These are phyloP conservation scores for Knoxdaviesia proteae DNA, from an alignment of 2,329 filamentous ascomycete genomes.

Conservation along the genomic window DNA sequence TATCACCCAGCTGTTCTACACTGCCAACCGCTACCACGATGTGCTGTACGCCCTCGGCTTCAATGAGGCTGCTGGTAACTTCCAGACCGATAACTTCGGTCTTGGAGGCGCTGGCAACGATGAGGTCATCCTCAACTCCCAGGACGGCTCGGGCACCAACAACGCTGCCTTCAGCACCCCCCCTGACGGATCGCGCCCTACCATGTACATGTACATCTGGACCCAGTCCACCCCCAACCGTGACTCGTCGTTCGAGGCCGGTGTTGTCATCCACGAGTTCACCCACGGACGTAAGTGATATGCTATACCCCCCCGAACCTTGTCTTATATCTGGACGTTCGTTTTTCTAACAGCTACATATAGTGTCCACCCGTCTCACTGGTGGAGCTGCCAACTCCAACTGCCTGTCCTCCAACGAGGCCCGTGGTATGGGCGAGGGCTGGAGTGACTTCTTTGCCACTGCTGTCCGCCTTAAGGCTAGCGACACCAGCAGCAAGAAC, in stretches of 20 bases:
- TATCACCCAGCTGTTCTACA: conserved; percentile 39
- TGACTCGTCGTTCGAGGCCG: conserved; percentile 36
- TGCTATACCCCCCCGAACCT: too few species aligned
- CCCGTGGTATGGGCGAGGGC: conserved; percentile 36
- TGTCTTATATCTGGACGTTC: conserved; percentile 1
- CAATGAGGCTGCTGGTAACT: conserved; percentile 36
- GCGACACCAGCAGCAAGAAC: conserved; percentile 22
- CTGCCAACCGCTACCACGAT: conserved; percentile 37
- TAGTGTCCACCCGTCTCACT: conserved; percentile 35
- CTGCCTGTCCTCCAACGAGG: conserved; percentile 25
- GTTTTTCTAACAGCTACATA: conserved; percentile 2
- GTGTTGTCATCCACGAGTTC: conserved; percentile 39
- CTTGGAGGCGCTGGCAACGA: conserved; percentile 29
- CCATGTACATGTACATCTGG: conserved; percentile 41
- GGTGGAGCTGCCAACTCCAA: conserved; percentile 32
- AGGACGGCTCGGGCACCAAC: conserved; percentile 32
- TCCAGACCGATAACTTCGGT: conserved; percentile 34
- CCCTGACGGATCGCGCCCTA: conserved; percentile 24
- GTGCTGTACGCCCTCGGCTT: conserved; percentile 36
- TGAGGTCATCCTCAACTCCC: conserved; percentile 31
- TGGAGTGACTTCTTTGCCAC: conserved; percentile 36
- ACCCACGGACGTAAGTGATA: conserved; percentile 23
- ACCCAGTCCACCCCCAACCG: conserved; percentile 22
- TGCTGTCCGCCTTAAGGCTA: conserved; percentile 23
- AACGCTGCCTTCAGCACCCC: conserved; percentile 38